phyloP scores from a whole-genome alignment of 495 filamentous ascomycete genomes.

The Aspergillus egyptiacus region DNA sequence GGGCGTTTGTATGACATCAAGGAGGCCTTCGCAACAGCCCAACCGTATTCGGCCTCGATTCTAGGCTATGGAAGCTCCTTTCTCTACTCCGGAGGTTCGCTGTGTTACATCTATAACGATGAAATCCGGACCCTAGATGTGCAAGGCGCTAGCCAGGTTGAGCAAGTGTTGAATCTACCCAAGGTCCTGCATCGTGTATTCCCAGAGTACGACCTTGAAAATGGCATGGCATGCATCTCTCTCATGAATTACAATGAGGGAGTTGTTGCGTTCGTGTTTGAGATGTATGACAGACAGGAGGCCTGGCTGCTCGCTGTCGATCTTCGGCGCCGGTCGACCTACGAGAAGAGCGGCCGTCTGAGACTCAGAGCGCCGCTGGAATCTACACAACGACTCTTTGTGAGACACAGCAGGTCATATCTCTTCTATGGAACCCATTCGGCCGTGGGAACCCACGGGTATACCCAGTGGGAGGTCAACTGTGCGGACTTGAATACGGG shows the following conservation, averaged over 20 bases:
- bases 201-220: constrained; percentile 16
- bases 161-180: constrained; percentile 55
- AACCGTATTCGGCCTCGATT: constrained; percentile 55
- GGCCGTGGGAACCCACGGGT: constrained; percentile 42
- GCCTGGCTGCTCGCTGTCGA: constrained; percentile 58
- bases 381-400: constrained; percentile 54
- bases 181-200: constrained; percentile 36
- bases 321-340: constrained; percentile 24
- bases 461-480: constrained; percentile 55
- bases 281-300: constrained; percentile 28
- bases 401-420: constrained; percentile 58
- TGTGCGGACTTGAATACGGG: constrained; percentile 46
- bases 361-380: constrained; percentile 38
- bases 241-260: constrained; percentile 57
- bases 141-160: constrained; percentile 42
- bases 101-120: constrained; percentile 54
- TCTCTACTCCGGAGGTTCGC: constrained; percentile 55
- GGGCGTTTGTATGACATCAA: constrained; percentile 54
- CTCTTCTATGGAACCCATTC: constrained; percentile 65
- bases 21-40: constrained; percentile 54
- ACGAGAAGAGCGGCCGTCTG: constrained; percentile 26
- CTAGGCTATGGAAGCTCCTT: constrained; percentile 57
- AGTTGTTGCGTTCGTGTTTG: constrained; percentile 51
- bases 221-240: constrained; percentile 45
- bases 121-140: constrained; percentile 61